phyloP scores from a whole-genome alignment of 2,329 filamentous ascomycete species.

The Xylariomycetidae sp. region DNA sequence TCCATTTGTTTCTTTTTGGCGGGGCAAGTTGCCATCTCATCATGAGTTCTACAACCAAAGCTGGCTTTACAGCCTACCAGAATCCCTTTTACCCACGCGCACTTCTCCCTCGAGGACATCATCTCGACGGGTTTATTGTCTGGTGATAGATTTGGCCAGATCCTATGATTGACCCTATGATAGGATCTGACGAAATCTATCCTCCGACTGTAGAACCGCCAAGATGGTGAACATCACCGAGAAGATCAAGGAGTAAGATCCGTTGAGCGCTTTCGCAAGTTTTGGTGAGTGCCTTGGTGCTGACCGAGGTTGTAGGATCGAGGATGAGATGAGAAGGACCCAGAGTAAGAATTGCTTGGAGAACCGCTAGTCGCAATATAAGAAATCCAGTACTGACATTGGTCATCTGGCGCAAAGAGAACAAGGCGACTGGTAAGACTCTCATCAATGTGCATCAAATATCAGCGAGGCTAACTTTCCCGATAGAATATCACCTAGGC shows the following conservation, averaged over 20 bases:
- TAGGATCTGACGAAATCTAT: not conserved
- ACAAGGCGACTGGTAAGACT: constrained; percentile 92
- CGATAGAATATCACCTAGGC: constrained; percentile 91
- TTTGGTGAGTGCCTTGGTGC: constrained; percentile 15
- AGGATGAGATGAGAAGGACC: constrained; percentile 98
- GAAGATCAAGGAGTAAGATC: constrained; percentile 93
- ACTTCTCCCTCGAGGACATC: too few species aligned
- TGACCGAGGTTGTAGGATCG: constrained; percentile 66
- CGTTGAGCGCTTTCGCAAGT: not conserved
- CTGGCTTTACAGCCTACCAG: too few species aligned
- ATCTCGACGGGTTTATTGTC: too few species aligned
- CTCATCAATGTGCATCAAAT: not conserved
- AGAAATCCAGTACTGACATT: constrained; percentile 12
- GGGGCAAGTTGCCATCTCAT: too few species aligned
- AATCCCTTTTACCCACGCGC: too few species aligned
- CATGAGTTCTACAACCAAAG: too few species aligned
- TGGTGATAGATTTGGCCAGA: too few species aligned
- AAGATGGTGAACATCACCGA: constrained; percentile 99
- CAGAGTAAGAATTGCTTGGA: constrained; percentile 70
- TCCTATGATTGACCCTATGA: not conserved
- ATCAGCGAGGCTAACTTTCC: constrained; percentile 1
- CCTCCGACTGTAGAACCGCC: constrained; percentile 12
- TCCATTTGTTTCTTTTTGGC: too few species aligned
- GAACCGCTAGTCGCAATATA: constrained; percentile 1
- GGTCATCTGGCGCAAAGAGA: constrained; percentile 60